Conservation (phyloP, 2,329 filamentous ascomycete species). For the Talaromyces sp. region DNA sequence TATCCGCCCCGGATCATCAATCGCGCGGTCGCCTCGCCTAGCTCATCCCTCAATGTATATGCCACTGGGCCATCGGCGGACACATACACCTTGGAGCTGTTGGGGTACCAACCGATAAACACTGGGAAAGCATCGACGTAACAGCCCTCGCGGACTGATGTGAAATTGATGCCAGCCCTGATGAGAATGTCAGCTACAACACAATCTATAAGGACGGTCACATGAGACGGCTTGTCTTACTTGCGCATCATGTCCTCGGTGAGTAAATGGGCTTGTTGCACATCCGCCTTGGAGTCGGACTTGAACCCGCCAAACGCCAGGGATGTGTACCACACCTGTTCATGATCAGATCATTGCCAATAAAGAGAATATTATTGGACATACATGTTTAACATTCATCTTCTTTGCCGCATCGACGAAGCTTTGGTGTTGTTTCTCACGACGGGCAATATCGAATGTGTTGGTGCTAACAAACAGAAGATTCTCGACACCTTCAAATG, state of each 20-base stretch:
- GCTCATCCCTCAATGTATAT: slow-evolving; percentile 56
- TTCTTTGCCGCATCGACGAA: slow-evolving; percentile 58
- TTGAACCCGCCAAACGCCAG: slow-evolving; percentile 57
- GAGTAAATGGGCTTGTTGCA: slow-evolving; percentile 63
- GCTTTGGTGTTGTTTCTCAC: slow-evolving; percentile 50
- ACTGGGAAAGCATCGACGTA: slow-evolving; percentile 64
- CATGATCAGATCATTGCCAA: slow-evolving; percentile 55
- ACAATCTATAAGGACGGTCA: too few relatives aligned
- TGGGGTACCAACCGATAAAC: slow-evolving; percentile 53
- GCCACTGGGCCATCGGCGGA: slow-evolving; percentile 50
- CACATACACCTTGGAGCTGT: slow-evolving; percentile 32
- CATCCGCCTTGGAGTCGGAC: slow-evolving; percentile 48
- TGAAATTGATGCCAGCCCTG: slow-evolving; percentile 51
- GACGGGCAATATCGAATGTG: slow-evolving; percentile 51
- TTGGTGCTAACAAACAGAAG: slow-evolving; percentile 62
- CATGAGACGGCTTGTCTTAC: slow-evolving; percentile 20
- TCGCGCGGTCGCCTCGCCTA: slow-evolving; percentile 58
- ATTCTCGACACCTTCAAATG: slow-evolving; percentile 56
- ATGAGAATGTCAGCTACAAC: slow-evolving; percentile 2
- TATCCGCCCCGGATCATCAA: slow-evolving; percentile 49
- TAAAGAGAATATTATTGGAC: slow-evolving; percentile 46
- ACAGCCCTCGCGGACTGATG: slow-evolving; percentile 60
- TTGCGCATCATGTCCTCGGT: slow-evolving; percentile 57
- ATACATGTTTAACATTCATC: slow-evolving; percentile 55
- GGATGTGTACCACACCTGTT: slow-evolving; percentile 59